Base-by-base conservation (phyloP, 1,139 yeast genomes). In the Sugiyamaella paludigena region DNA sequence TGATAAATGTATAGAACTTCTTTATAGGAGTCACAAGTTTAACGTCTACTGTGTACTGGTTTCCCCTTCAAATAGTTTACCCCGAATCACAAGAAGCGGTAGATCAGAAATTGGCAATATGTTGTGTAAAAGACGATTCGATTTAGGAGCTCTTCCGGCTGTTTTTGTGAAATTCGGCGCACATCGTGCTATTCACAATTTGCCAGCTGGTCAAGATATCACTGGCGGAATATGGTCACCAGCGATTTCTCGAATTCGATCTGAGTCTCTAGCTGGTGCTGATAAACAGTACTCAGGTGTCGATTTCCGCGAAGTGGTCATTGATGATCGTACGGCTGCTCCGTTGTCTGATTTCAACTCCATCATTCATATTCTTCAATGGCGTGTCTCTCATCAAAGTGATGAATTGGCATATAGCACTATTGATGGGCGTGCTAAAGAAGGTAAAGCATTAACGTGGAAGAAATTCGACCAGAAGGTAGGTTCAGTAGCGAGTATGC, bases 61-160 rank as follows among this genome's bases (percentile, higher is more conserved):
- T 3, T 86, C 92, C 1, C 85, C 89, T 34, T 83, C 88, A 33
- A 89, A 87, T 54, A 76, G 91, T 0, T 73, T 94, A 33, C 97
- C 98, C 1, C 79, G 96, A 61, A 84, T 87, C 26, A 75, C 82
- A 64, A 73, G 94, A 60, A 83, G 88, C 67, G 96, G 96, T 7
- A 83, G 95, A 10, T 75, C 84, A 30, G 98, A 94, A 61, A 86
- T 92, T 57, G 98, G 98, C 1, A 92, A 91, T 58, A 87, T 91
- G 83, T 75, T 94, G 43, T 91, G 96, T 58, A 88, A 91, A 55
- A 81, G 87, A 59, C 77, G 80, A 56, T 89, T 89, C 61, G 75
- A 84, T 43, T 85, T 82, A 57, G 98, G 98, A 1, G 74, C 79
- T 9, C 71, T 92, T 32, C 77, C 80, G 29, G 85, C 95, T 0